phyloP scores from a whole-genome alignment of 2,329 filamentous ascomycete species.

The Cladophialophora carrionii region DNA sequence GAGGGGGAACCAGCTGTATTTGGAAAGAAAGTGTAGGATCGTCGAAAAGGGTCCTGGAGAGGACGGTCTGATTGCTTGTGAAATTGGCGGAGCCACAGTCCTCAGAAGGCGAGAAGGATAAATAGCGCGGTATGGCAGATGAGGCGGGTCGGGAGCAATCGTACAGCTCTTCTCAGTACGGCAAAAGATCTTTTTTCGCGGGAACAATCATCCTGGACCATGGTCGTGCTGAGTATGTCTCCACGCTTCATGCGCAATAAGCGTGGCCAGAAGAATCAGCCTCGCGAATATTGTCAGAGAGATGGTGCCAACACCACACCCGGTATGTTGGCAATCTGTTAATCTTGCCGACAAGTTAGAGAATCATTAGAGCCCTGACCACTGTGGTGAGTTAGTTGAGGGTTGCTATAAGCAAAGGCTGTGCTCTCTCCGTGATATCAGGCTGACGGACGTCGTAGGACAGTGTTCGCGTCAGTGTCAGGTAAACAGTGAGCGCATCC shows the following conservation, averaged over 20 bases:
- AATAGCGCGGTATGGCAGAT: neutral
- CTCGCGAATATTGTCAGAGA: neutral
- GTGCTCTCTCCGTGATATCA: neutral
- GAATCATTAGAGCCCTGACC: neutral
- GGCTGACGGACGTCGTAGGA: neutral
- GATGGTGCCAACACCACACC: neutral
- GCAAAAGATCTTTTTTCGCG: neutral
- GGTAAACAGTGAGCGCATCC: neutral
- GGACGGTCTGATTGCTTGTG: neutral
- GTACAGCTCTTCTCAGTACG: neutral
- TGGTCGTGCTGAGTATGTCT: neutral
- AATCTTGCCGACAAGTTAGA: neutral
- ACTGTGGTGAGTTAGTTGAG: neutral
- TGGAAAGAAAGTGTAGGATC: neutral
- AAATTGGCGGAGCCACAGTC: neutral
- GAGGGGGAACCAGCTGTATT: neutral
- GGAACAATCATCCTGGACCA: neutral
- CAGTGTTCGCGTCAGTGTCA: too few relatives aligned
- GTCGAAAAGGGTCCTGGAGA: neutral
- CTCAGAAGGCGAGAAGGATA: neutral
- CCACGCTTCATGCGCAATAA: neutral
- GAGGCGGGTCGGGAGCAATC: neutral
- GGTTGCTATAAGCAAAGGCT: neutral
- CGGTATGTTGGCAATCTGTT: neutral
- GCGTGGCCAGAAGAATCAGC: conserved; percentile 3